Base-by-base conservation (phyloP, 768 basidiomycete species). In the Leccinum incarnatum region DNA sequence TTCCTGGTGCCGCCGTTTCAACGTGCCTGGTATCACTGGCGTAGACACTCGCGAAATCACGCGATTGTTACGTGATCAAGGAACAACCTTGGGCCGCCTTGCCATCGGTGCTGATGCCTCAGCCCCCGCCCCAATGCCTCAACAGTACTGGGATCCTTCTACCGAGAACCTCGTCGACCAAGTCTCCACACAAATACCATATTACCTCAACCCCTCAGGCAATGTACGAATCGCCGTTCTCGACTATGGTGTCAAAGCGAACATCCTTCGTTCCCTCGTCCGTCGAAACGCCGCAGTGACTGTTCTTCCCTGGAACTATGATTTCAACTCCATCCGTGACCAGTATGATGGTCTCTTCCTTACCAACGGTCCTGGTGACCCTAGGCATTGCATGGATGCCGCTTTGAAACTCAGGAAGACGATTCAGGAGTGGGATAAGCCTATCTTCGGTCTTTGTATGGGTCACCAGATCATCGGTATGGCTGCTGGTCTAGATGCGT, bases 401-500 rank as follows among this genome's bases (percentile, higher is more conserved):
- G 91, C 87, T 10, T 68, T 86, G 57, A 84, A 89, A 61, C 83
- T 98, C 48, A 84, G 93, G 65, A 82, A 82, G 67, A 96, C 94
- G 11, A 75, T 99, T 53, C 67, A 80, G 32, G 93, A 95, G 74
- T 98, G 96, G 96, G 76, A 86, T 70, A 93, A 87, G 71, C 97
- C 97, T 11, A 82, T 98, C 42, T 98, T 98, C 65, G 97, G 97
- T 55, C 95, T 99, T 65, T 99, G 97, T 76, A 98, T 99, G 97
- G 97, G 96, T 53, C 93, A 98, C 72, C 96, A 98, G 75, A 83
- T 99, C 65, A 91, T 99, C 65, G 97, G 96, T 51, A 91, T 99
- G 81, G 97, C 96, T 27, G 96, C 95, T 23, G 96, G 97, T 21
- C 74, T 98, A 55, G 95, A 97, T 65, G 93, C 95, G 19, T 98